These are phyloP conservation scores for Plectranthus barbatus DNA, from an alignment of 257 asterid species.

Conservation along the genomic window DNA sequence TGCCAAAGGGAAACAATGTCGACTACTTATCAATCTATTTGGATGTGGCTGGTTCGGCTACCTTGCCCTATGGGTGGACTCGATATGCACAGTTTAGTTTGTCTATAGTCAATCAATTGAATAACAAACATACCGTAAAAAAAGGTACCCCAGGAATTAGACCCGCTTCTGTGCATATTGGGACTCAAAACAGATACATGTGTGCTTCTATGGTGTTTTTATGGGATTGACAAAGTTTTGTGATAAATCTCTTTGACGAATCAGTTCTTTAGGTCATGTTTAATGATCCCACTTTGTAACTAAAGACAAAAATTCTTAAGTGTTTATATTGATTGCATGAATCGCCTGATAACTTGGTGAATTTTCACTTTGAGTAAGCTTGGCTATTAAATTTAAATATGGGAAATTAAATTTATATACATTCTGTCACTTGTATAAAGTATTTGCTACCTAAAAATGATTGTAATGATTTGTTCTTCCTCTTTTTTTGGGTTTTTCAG, in stretches of 20 bases:
- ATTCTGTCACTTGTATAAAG: neutral
- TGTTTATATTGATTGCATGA: neutral
- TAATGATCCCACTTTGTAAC: constrained; percentile 3
- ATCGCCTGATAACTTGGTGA: neutral
- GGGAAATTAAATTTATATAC: neutral
- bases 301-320: neutral
- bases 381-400: neutral
- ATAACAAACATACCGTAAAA: constrained; percentile 25
- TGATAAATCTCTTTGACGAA: neutral
- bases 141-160: constrained; percentile 28
- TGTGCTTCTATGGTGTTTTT: neutral
- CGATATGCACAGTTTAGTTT: constrained; percentile 49
- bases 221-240: neutral
- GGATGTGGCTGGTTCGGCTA: constrained; percentile 46
- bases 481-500: constrained; percentile 26
- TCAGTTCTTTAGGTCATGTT: neutral
- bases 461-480: neutral
- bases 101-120: constrained; percentile 44
- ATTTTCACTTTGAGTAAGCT: constrained; percentile 5
- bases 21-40: constrained; percentile 50
- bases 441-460: neutral
- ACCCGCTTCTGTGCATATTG: constrained; percentile 1
- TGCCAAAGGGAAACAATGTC: constrained; percentile 49
- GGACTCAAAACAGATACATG: neutral
- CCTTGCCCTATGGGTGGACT: constrained; percentile 53